Evolutionary conservation across 768 basidiomycete genomes (phyloP).

Genomic region (Tylopilus cervinicoccineus): DNA sequence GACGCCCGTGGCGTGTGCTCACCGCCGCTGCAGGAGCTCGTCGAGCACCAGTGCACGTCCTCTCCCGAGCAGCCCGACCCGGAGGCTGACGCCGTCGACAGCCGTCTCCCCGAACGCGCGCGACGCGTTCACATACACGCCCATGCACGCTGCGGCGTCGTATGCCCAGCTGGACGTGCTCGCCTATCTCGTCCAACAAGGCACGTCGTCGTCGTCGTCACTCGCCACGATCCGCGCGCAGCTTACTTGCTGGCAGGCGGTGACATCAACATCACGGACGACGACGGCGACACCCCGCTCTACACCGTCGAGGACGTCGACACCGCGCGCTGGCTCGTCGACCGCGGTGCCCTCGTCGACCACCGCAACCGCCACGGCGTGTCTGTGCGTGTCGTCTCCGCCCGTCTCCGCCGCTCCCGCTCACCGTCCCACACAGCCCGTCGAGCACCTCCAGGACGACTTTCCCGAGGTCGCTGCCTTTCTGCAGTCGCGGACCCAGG

Average conservation of each 20-base stretch:
- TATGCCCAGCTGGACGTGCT: conserved; percentile 79
- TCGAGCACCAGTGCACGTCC: conserved; percentile 54
- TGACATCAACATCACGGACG: conserved; percentile 80
- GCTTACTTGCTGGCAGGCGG: conserved; percentile 49
- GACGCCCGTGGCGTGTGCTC: conserved; percentile 6
- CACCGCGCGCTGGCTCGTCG: conserved; percentile 73
- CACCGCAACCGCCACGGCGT: conserved; percentile 67
- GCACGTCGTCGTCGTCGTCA: too few relatives aligned
- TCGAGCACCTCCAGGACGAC: conserved; percentile 66
- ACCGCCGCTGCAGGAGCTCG: conserved; percentile 43
- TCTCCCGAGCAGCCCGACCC: conserved; percentile 17
- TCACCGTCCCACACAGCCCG: conserved; percentile 40
- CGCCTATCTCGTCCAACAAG: conserved; percentile 71
- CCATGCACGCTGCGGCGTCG: conserved; percentile 94
- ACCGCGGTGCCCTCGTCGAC: conserved; percentile 67
- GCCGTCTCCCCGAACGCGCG: conserved; percentile 67
- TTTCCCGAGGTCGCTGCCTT: conserved; percentile 64
- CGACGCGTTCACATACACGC: conserved; percentile 74
- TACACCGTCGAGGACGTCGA: conserved; percentile 84
- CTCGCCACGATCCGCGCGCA: conserved; percentile 3
- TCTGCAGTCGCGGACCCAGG: conserved; percentile 62
- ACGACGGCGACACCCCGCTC: conserved; percentile 88
- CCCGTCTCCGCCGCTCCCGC: conserved; percentile 8
- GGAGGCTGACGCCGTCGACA: conserved; percentile 37
- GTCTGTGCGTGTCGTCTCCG: conserved; percentile 50